A percentile compares a stretch with the other conserved stretches of the same genome.
Evolutionary conservation across 2,329 filamentous ascomycete species (phyloP).

Genomic region (Bipolaris victoriae): DNA sequence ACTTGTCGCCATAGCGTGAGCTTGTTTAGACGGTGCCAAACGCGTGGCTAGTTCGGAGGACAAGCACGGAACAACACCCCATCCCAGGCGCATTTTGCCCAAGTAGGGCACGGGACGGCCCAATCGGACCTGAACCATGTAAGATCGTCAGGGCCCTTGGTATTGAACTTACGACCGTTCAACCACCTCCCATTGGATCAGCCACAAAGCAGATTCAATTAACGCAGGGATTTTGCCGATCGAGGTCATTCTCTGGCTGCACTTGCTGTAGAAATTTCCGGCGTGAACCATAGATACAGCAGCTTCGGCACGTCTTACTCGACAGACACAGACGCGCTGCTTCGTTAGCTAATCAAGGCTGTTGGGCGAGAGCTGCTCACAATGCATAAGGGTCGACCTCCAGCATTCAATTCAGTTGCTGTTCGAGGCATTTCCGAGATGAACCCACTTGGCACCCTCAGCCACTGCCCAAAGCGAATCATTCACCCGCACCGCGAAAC

Average conservation of each 20-base stretch:
- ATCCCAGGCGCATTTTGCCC: slow-evolving; percentile 26
- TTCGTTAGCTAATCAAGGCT: slow-evolving; percentile 14
- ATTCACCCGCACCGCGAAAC: slow-evolving; percentile 22
- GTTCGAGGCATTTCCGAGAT: slow-evolving; percentile 23
- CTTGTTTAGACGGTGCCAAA: slow-evolving; percentile 41
- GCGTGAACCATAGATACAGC: slow-evolving; percentile 23
- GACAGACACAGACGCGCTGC: neutral
- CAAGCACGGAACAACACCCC: slow-evolving; percentile 32
- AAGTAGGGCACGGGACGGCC: slow-evolving; percentile 29
- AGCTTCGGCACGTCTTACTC: slow-evolving; percentile 19
- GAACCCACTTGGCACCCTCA: slow-evolving; percentile 35
- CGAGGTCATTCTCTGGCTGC: slow-evolving; percentile 13
- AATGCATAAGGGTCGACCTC: slow-evolving; percentile 1
- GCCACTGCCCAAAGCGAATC: slow-evolving; percentile 31
- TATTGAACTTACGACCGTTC: slow-evolving; percentile 35
- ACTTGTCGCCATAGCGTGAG: slow-evolving; percentile 43
- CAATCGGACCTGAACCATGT: slow-evolving; percentile 40
- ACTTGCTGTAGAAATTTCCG: slow-evolving; percentile 31
- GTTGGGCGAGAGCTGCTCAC: slow-evolving; percentile 1
- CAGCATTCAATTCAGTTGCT: slow-evolving; percentile 1
- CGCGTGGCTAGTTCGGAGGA: slow-evolving; percentile 41
- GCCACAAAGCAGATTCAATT: slow-evolving; percentile 40
- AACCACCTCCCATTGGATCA: slow-evolving; percentile 29
- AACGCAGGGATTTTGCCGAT: slow-evolving; percentile 31
- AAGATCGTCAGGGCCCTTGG: slow-evolving; percentile 40